Evolutionary conservation across 306 rosid species (phyloP).

Genomic region (Cucumis cinereus): DNA sequence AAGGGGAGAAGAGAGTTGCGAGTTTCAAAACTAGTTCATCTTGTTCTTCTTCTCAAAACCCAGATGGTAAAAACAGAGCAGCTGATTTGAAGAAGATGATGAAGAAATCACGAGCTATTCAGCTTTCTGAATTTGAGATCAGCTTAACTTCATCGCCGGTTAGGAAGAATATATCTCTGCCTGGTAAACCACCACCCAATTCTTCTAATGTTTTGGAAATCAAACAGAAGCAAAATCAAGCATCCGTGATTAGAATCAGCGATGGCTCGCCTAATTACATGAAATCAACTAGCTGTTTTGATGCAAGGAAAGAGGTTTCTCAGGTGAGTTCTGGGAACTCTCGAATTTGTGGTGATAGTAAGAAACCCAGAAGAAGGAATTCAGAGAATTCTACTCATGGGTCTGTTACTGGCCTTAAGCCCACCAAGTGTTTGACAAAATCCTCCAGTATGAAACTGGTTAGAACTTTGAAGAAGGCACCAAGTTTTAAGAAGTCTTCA

Average conservation of each 20-base stretch:
- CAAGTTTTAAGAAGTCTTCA: conserved; percentile 59
- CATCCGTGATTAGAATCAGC: conserved; percentile 14
- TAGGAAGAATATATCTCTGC: conserved; percentile 23
- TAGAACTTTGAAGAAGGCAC: conserved; percentile 54
- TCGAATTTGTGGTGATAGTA: conserved; percentile 24
- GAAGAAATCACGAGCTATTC: conserved; percentile 55
- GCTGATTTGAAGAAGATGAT: conserved; percentile 78
- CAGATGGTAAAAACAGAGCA: conserved; percentile 54
- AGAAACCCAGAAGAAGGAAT: conserved; percentile 17
- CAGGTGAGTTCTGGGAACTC: conserved; percentile 38
- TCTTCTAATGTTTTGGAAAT: conserved; percentile 19
- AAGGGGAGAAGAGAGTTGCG: conserved; percentile 32
- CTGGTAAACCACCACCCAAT: conserved; percentile 27
- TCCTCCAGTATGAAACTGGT: conserved; percentile 42
- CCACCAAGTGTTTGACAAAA: conserved; percentile 28
- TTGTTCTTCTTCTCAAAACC: conserved; percentile 25
- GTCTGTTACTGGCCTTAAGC: conserved; percentile 28
- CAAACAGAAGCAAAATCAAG: conserved; percentile 15
- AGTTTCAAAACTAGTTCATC: conserved; percentile 28
- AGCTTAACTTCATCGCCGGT: conserved; percentile 26
- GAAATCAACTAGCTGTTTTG: conserved; percentile 90
- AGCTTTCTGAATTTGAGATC: conserved; percentile 46
- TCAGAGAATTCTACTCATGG: conserved; percentile 20
- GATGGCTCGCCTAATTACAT: conserved; percentile 78
- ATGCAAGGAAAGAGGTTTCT: conserved; percentile 65